Conservation (phyloP, 129 eudicot species). For the Lonicera japonica region DNA sequence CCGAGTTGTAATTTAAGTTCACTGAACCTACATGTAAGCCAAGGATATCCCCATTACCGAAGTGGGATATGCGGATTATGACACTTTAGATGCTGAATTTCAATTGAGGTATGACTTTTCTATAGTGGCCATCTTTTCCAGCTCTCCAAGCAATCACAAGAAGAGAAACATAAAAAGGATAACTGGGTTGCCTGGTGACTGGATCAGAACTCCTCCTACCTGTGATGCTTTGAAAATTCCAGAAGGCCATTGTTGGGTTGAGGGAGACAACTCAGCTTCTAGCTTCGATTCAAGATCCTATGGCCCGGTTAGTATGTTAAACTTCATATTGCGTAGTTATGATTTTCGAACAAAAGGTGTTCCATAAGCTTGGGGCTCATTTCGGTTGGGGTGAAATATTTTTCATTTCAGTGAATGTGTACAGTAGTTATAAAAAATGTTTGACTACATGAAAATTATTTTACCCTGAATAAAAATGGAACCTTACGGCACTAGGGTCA, state of each 20-base stretch:
- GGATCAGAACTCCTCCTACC: conserved; percentile 48
- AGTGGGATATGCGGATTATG: too few relatives aligned
- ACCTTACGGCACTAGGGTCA: too few relatives aligned
- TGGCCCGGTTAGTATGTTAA: conserved; percentile 78
- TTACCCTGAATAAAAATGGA: too few relatives aligned
- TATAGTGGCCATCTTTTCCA: conserved; percentile 28
- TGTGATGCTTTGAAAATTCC: conserved; percentile 68
- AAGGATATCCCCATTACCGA: too few relatives aligned
- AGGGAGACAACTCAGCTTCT: conserved; percentile 72
- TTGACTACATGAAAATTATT: too few relatives aligned
- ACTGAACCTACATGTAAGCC: too few relatives aligned
- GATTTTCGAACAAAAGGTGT: not conserved
- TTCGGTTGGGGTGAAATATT: too few relatives aligned
- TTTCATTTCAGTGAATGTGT: too few relatives aligned
- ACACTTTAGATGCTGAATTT: not conserved
- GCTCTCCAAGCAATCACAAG: conserved; percentile 72
- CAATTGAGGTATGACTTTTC: conserved; percentile 7
- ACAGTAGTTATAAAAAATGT: too few relatives aligned
- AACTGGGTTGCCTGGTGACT: conserved; percentile 83
- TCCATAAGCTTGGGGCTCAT: not conserved
- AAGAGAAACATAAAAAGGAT: conserved; percentile 73
- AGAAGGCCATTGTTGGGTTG: conserved; percentile 99
- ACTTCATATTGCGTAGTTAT: not conserved
- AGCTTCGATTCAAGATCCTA: conserved; percentile 77
- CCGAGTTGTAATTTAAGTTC: too few relatives aligned